Base-by-base conservation (phyloP, 805 yeast genomes). In the Pichia cephalocereana region DNA sequence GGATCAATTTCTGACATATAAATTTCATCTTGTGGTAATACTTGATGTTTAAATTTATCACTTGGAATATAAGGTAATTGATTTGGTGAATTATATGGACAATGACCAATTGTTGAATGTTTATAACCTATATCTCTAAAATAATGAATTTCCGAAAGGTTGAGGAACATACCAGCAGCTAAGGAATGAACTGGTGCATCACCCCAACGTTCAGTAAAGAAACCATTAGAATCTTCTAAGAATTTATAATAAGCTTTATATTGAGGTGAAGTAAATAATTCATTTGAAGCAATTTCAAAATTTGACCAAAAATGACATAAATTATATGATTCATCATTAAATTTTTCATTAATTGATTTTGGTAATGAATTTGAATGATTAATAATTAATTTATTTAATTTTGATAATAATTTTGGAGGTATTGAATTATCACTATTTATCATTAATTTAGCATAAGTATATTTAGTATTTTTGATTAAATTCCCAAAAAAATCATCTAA, bases 151-250 rank as follows among this genome's bases (percentile, higher is more conserved):
- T 90, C 86, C 2, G 76, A 69, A 3, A 81, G 64, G 50, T 83
- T 73, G 40, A 90, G 68, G 57, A 85, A 71, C 75, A 93, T 72
- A 0, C 88, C 91, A 6, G 85, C 77, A 0, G 95, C 98, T 23
- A 93, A 65, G 0, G 96, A 83, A 63, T 89, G 97, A 6, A 91
- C 81, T 0, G 97, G 96, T 0, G 97, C 96, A 71, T 91, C 98
- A 2, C 98, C 98, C 98, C 98, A 91, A 59, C 99, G 70, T 63
- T 93, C 96, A 46, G 76, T 74, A 74, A 81, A 89, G 60, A 91
- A 90, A 0, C 98, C 97, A 11, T 90, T 87, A 5, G 80, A 68
- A 8, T 64, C 44, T 48, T 93, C 97, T 44, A 91, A 65, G 55
- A 70, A 76, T 38, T 80, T 67, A 63, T 86, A 87, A 62, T 82